Percentiles rank a stretch among this genome's conserved stretches.
These are phyloP conservation scores for Fusarium abutilonis DNA, from an alignment of 2,329 filamentous ascomycete species.

Conservation along the genomic window DNA sequence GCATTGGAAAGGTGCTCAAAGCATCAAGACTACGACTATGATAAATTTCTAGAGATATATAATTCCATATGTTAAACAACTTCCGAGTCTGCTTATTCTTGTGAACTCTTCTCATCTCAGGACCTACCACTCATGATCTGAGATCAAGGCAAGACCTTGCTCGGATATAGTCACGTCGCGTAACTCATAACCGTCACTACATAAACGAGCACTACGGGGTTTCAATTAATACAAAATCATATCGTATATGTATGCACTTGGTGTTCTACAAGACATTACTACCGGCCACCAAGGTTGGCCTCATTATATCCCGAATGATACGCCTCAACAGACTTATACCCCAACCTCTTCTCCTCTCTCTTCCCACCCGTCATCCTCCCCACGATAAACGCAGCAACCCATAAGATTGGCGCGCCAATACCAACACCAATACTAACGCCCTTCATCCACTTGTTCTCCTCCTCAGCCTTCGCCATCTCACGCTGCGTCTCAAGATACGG, in stretches of 20 bases:
- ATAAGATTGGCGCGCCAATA: conserved; percentile 14
- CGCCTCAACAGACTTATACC: conserved; percentile 20
- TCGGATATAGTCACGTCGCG: too few species aligned
- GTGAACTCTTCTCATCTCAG: background rate
- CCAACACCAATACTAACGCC: conserved; percentile 26
- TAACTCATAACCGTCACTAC: background rate
- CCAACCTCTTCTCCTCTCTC: conserved; percentile 17
- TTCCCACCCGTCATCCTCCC: conserved; percentile 11
- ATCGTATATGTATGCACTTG: too few species aligned
- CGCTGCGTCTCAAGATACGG: conserved; percentile 20
- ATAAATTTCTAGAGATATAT: conserved; percentile 42
- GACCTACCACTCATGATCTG: too few species aligned
- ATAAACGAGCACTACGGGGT: too few species aligned
- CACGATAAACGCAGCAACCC: conserved; percentile 10
- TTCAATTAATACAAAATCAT: too few species aligned
- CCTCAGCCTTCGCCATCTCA: background rate
- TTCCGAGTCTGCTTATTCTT: background rate
- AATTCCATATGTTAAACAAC: conserved; percentile 44
- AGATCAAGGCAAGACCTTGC: too few species aligned
- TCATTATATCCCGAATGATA: conserved; percentile 29
- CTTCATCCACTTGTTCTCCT: conserved; percentile 14
- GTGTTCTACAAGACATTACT: too few species aligned
- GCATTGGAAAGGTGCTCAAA: conserved; percentile 33
- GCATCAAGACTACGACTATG: conserved; percentile 41
- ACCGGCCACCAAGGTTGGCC: conserved; percentile 13